Base-by-base conservation (phyloP, 192 early-diverging fungal genomes). In the Pilaira anomala region DNA sequence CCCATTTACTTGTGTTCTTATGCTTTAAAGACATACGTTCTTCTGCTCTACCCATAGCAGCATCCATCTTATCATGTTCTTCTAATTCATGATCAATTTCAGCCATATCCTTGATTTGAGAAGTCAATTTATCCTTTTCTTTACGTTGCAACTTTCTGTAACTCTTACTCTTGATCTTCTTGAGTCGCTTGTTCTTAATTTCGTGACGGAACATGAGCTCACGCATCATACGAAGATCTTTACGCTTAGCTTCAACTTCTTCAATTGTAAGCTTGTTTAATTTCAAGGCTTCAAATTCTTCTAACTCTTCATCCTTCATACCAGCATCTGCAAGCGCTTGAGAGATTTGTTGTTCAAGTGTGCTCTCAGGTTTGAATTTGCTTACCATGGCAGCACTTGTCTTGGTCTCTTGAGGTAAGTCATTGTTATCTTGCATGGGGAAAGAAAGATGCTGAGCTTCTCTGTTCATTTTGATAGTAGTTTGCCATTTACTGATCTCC, bases 91-190 rank as follows among this genome's bases (percentile, higher is more conserved):
- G 87, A 70, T 93, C 90, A 28, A 88, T 72, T 63, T 82, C 79
- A 21, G 70, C 73, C 33, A 88, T 58, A 61, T 87, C 73, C 48
- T 87, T 82, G 60, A 62, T 74, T 49, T 71, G 80, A 24, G 63
- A 75, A 58, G 71, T 48, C 25, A 72, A 73, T 26, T 84, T 84
- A 54, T 71, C 74, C 62, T 84, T 90, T 39, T 92, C 90, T 72
- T 89, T 89, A 68, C 91, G 93, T 56, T 86, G 79, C 29, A 99
- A 89, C 62, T 93, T 89, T 28, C 90, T 86, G 66, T 95, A 99
- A 3, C 92, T 76, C 77, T 97, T 98, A 80, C 91, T 94, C 80
- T 99, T 99, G 74, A 99, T 98, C 78, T 98, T 98, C 52, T 92
- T 89, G 39, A 92, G 80, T 49, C 93, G 86, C 74, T 94, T 96